Conservation (phyloP, 371 early-diverging fungal genomes). For the Rhizopus sp. region DNA sequence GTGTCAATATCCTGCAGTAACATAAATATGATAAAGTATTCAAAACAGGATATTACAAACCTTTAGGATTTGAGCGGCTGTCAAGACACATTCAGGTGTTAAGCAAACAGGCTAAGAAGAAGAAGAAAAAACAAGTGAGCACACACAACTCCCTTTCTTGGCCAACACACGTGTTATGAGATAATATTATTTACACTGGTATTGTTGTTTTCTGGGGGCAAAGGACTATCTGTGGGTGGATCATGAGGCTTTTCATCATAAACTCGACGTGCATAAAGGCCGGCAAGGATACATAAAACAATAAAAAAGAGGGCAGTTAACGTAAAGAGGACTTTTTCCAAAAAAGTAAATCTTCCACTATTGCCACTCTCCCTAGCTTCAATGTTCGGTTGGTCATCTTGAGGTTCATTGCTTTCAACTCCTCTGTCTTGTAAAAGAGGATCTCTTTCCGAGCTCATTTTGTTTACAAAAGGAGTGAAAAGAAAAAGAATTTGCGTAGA, state of each 20-base stretch:
- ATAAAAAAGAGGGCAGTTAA: constrained; percentile 36
- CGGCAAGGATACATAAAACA: constrained; percentile 36
- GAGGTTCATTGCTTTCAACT: background rate
- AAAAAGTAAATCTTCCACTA: constrained; percentile 33
- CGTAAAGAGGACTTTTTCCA: constrained; percentile 39
- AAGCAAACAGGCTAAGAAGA: constrained; percentile 46
- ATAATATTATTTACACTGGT: constrained; percentile 11
- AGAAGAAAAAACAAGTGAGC: background rate
- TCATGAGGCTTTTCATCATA: constrained; percentile 25
- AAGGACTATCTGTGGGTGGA: constrained; percentile 9
- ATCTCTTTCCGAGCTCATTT: constrained; percentile 37
- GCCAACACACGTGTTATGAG: background rate
- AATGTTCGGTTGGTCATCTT: background rate
- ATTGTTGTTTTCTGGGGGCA: constrained; percentile 14
- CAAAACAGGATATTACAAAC: constrained; percentile 25
- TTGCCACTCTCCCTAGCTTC: constrained; percentile 6
- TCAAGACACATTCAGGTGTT: constrained; percentile 59
- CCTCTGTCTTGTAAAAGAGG: constrained; percentile 23
- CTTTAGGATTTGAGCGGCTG: constrained; percentile 56
- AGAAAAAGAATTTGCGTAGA: background rate
- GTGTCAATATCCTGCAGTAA: constrained; percentile 45
- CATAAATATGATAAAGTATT: constrained; percentile 21
- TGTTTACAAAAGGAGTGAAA: constrained; percentile 2
- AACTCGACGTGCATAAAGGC: constrained; percentile 39
- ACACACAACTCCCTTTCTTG: background rate